phyloP scores from a whole-genome alignment of 192 early-diverging fungal genomes.

The Coemansia sp. region DNA sequence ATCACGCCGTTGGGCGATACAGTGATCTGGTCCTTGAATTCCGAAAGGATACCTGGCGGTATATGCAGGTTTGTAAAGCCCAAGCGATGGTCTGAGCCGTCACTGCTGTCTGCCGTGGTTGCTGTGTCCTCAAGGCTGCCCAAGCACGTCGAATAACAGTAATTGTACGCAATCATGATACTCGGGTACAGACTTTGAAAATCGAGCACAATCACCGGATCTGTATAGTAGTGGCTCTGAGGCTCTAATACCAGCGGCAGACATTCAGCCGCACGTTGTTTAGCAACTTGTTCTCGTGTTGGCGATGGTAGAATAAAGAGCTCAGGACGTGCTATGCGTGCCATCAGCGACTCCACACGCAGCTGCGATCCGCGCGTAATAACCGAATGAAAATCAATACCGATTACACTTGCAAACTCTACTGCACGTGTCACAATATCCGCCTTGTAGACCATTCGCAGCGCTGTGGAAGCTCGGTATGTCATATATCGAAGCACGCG shows the following conservation, averaged over 20 bases:
- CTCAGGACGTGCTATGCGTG: conserved; percentile 70
- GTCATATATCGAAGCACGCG: conserved; percentile 67
- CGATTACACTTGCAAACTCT: conserved; percentile 89
- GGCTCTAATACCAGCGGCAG: conserved; percentile 92
- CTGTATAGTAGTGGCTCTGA: conserved; percentile 73
- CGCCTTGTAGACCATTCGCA: conserved; percentile 72
- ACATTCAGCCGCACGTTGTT: conserved; percentile 76
- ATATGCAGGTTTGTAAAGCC: conserved; percentile 65
- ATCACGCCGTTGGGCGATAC: conserved; percentile 80
- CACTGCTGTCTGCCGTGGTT: conserved; percentile 8
- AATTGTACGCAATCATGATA: conserved; percentile 96
- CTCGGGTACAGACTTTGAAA: conserved; percentile 95
- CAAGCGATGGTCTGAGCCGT: conserved; percentile 52
- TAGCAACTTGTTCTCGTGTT: conserved; percentile 69
- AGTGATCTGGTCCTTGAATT: conserved; percentile 69
- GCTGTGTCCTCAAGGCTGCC: conserved; percentile 52
- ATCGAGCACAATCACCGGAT: conserved; percentile 86
- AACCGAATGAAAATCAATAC: conserved; percentile 84
- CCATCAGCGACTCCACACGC: conserved; percentile 80
- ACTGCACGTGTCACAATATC: conserved; percentile 68
- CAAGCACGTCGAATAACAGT: conserved; percentile 90
- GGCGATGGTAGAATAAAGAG: conserved; percentile 81
- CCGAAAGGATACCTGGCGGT: conserved; percentile 61
- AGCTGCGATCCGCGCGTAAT: conserved; percentile 89
- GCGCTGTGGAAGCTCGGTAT: conserved; percentile 62